A percentile compares a stretch with the other conserved stretches of the same genome.
These are phyloP conservation scores for Bretschneidera sinensis DNA, from an alignment of 345 rosid species.

Conservation along the genomic window DNA sequence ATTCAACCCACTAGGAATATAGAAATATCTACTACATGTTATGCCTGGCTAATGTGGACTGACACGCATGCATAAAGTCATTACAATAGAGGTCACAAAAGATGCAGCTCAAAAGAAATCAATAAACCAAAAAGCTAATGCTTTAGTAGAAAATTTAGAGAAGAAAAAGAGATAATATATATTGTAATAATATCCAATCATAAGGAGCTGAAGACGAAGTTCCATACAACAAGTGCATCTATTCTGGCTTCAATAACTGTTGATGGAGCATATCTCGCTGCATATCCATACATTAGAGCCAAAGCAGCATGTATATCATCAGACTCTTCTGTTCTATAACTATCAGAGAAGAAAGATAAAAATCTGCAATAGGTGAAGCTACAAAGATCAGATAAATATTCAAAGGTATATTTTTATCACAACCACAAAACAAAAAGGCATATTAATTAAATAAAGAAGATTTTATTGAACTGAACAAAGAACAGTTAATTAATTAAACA, in stretches of 20 bases:
- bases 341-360: conserved; percentile 73
- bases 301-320: conserved; percentile 99
- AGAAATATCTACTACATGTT: not conserved
- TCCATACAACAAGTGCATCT: conserved; percentile 90
- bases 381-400: conserved; percentile 20
- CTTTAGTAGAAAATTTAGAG: not conserved
- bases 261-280: conserved; percentile 97
- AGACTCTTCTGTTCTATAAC: conserved; percentile 71
- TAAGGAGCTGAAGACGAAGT: conserved; percentile 3
- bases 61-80: not conserved
- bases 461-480: not conserved
- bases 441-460: not conserved
- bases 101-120: conserved; percentile 2
- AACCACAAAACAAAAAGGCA: not conserved
- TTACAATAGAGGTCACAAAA: not conserved
- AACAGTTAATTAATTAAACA: not conserved
- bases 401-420: not conserved
- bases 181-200: not conserved
- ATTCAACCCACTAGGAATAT: not conserved
- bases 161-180: not conserved
- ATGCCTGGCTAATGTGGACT: not conserved
- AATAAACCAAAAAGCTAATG: not conserved
- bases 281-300: conserved; percentile 99
- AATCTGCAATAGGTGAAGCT: conserved; percentile 48
- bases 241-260: conserved; percentile 96